Evolutionary conservation across 768 basidiomycete genomes (phyloP), one percentile per base, ranked within the genome.

Genomic region (Pulveroboletus sp.): DNA sequence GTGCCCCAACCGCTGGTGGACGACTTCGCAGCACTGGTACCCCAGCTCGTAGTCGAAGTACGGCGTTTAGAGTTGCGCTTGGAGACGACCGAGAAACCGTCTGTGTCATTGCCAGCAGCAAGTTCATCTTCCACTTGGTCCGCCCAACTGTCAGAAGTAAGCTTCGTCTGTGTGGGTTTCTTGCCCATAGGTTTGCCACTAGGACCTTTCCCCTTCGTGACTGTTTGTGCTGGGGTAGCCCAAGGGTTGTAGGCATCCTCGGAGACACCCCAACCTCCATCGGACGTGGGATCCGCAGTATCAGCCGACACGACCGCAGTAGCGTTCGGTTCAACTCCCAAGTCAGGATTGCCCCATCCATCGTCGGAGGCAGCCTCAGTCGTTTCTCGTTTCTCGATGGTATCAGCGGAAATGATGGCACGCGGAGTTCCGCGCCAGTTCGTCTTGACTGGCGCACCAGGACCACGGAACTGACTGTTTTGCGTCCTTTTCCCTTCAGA

Each of bases 341-440:
- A 35, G 21, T 53, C 59, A 24, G 57, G 43, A 30, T 62, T 46
- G 2, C 48, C 67, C 67, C 62, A 69, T 5, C 38, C 56, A 24
- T 50, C 58, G 9, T 47, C 43, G 0, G 50, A 52, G 2, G 38
- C 40, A 26, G 5, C 41, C 21, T 57, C 52, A 14, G 42, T 13
- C 17, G 51, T 39, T 7, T 67, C 67, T 27, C 58, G 58, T 41
- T 59, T 39, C 51, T 63, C 67, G 0, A 67, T 57, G 14, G 49
- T 31, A 32, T 57, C 65, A 0, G 59, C 50, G 14, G 65, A 51
- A 4, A 67, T 59, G 26, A 69, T 63, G 13, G 47, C 49, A 5
- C 67, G 61, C 14, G 67, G 63, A 11, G 54, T 33, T 0, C 65
- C 63, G 5, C 63, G 63, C 66, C 66, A 67, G 33, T 61, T 67